Evolutionary conservation across 768 basidiomycete species (phyloP), one percentile per base, ranked within the genome.

Genomic region (Agaricus blazei): DNA sequence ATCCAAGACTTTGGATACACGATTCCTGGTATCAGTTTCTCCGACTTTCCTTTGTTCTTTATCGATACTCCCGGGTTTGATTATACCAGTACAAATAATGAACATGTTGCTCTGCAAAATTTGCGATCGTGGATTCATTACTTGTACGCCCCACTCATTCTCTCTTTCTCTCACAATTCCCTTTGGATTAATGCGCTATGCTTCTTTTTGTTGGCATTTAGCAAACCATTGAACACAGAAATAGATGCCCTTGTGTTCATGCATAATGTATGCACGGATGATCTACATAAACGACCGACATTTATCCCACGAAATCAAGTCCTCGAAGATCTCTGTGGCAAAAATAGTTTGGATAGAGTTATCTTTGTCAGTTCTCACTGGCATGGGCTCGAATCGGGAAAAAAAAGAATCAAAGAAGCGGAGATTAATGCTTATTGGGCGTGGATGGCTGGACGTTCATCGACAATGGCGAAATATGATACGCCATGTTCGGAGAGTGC

Each of bases 221-320:
- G 45, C 19, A 45, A 45, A 3, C 44, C 14, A 4, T 2, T 15
- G 11, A 38, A 23, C 23, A 28, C 37, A 23, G 12, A 8, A 27
- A 34, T 54, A 15, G 45, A 54, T 48, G 52, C 45, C 9, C 45
- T 54, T n/a, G 40, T 54, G 14, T 54, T 47, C 26, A 54, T 54
- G 44, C 52, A 54, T 19, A 54, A 54, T 24, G 47, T 54, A n/a
- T 54, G 45, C 36, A 54, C 42, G 3, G 52, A 45, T 12, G 52
- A 53, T 11, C n/a, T 38, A 34, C 41, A 24, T 14, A n/a, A 27
- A 2, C 42, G 42, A n/a, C 41, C 51, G 3, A 31, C 51, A 3
- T 8, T 36, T 9, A 15, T 52, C 5, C 29, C 51, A 34, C 34
- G 34, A 6, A 31, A 28, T 14, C 15, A 28, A 9, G 26, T 31